Percentiles rank a stretch among this genome's conserved stretches.
These are phyloP conservation scores for Gloeophyllum trabeum DNA, from an alignment of 768 basidiomycete genomes.

Conservation along the genomic window DNA sequence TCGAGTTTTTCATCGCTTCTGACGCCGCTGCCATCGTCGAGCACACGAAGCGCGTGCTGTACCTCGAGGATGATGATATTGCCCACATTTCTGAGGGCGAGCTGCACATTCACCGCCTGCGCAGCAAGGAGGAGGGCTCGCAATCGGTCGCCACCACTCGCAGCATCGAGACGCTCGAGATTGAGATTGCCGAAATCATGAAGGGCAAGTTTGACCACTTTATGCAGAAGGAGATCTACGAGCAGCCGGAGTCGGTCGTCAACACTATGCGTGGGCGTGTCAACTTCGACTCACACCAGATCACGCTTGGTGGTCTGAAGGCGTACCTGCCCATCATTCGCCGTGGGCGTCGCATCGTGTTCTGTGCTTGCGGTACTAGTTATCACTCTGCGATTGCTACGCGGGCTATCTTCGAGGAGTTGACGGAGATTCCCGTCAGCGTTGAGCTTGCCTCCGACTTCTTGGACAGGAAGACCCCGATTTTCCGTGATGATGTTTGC, in stretches of 20 bases:
- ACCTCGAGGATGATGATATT: conserved; percentile 98
- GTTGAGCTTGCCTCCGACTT: conserved; percentile 98
- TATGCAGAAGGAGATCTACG: conserved; percentile 99
- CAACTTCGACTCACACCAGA: conserved; percentile 88
- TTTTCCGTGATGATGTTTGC: conserved; percentile 97
- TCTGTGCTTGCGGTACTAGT: conserved; percentile 96
- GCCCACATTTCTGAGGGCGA: conserved; percentile 96
- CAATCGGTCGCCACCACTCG: conserved; percentile 65
- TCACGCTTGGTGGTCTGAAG: conserved; percentile 92
- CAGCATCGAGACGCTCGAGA: conserved; percentile 94
- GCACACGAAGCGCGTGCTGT: conserved; percentile 97
- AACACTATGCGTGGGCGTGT: conserved; percentile 99
- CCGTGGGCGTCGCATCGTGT: conserved; percentile 88
- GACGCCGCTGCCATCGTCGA: conserved; percentile 95
- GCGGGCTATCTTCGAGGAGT: conserved; percentile 95
- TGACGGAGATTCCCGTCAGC: conserved; percentile 96
- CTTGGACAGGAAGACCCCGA: conserved; percentile 96
- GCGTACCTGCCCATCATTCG: conserved; percentile 94
- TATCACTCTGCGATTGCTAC: conserved; percentile 97
- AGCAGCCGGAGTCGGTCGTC: conserved; percentile 97
- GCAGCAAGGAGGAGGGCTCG: conserved; percentile 69
- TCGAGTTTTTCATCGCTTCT: conserved; percentile 98
- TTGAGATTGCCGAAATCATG: conserved; percentile 99
- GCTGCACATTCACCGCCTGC: conserved; percentile 96
- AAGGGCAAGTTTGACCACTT: conserved; percentile 99